Conservation (phyloP, 2,329 filamentous ascomycete genomes). For the Colletotrichum truncatum region DNA sequence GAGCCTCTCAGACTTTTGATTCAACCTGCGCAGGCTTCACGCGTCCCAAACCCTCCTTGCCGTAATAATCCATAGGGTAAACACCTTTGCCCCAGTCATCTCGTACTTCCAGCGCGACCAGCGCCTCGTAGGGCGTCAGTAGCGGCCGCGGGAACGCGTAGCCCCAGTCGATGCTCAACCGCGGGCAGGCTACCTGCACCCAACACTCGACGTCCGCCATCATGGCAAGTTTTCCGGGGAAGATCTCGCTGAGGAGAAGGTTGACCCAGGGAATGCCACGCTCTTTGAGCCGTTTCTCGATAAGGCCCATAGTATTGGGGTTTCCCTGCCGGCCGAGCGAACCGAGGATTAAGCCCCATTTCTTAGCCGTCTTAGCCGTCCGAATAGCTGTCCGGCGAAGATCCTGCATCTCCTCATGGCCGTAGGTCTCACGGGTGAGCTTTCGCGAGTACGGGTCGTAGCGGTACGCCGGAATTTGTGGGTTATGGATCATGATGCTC, state of each 20-base stretch:
- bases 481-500: constrained; percentile 99
- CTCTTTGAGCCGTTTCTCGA: constrained; percentile 79
- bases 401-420: constrained; percentile 88
- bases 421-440: constrained; percentile 90
- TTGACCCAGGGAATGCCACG: constrained; percentile 85
- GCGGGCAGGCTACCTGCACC: constrained; percentile 98
- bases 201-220: constrained; percentile 96
- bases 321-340: constrained; percentile 95
- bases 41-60: constrained; percentile 87
- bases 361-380: constrained; percentile 78
- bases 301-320: constrained; percentile 87
- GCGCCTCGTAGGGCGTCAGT: constrained; percentile 92
- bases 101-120: constrained; percentile 84
- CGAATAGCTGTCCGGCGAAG: constrained; percentile 81
- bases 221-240: constrained; percentile 92
- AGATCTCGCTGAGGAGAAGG: constrained; percentile 91
- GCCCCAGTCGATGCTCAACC: constrained; percentile 97
- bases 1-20: constrained; percentile 16
- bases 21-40: constrained; percentile 62
- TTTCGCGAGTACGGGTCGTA: constrained; percentile 97
- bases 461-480: constrained; percentile 86
- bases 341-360: constrained; percentile 96
- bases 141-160: constrained; percentile 92
- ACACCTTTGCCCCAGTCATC: constrained; percentile 80
- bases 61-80: constrained; percentile 99